A percentile compares a stretch with the other conserved stretches of the same genome.
phyloP scores from a whole-genome alignment of 2,329 filamentous ascomycete species.

The Parafenestella ontariensis region DNA sequence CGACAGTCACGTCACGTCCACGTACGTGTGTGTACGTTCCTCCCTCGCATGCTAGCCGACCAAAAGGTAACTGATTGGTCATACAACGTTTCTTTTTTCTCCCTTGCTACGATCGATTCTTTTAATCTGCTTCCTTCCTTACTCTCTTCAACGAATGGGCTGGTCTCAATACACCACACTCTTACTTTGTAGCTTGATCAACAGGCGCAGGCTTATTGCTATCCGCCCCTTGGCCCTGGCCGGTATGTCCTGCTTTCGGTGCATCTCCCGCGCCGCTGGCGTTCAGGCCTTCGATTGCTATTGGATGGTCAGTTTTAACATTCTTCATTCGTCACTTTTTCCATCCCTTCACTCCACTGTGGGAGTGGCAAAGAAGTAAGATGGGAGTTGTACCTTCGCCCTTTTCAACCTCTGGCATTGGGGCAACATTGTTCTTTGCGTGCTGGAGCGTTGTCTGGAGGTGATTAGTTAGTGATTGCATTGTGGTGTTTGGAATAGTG shows the following conservation, averaged over 20 bases:
- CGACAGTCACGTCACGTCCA: no score
- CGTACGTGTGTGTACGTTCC: not conserved
- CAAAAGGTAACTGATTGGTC: not conserved
- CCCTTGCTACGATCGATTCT: not conserved
- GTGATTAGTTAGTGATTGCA: not conserved
- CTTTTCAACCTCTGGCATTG: constrained; percentile 48
- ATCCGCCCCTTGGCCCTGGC: not conserved
- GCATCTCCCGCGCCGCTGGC: constrained; percentile 13
- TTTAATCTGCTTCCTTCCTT: not conserved
- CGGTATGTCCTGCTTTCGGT: constrained; percentile 8
- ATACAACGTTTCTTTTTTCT: not conserved
- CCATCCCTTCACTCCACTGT: not conserved
- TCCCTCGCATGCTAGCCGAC: not conserved
- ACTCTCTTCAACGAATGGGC: no score
- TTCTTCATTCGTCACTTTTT: not conserved
- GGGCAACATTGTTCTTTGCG: constrained; percentile 49
- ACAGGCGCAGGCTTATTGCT: not conserved
- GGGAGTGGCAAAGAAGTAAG: not conserved
- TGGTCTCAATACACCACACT: no score
- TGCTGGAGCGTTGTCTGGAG: constrained; percentile 42
- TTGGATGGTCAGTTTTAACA: not conserved
- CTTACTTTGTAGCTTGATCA: not conserved
- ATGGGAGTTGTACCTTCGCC: constrained; percentile 40
- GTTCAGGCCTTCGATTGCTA: constrained; percentile 12
- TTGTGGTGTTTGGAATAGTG: not conserved